Evolutionary conservation across 2,329 filamentous ascomycete species (phyloP), one percentile per base, ranked within the genome.

Genomic region (Aciculosporium take): DNA sequence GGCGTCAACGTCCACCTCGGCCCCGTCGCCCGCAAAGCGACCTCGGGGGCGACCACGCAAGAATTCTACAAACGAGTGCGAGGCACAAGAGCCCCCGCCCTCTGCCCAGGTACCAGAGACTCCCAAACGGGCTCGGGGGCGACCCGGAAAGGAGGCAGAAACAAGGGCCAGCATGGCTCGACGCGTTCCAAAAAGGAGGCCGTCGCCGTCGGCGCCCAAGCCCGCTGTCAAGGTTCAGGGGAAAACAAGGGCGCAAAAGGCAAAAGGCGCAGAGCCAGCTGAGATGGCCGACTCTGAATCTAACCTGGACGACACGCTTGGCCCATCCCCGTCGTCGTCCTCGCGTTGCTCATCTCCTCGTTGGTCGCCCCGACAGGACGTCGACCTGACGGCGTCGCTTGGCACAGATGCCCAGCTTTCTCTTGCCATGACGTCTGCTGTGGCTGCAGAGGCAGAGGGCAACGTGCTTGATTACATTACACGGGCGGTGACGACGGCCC

Each of bases 271-370:
- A 10, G 35, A 53, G 2, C 45, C 56, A 0, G 43, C 65, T n/a
- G 72, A 76, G 50, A 71, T 75, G 25, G 62, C 64, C 8, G 73
- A 74, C 50, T 69, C 71, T 0, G 71, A 69, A 20, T 61, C 61
- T 2, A 67, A 71, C 9, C 46, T 55, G 39, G 48, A 41, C 25
- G 47, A 43, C 45, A 49, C 39, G 36, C 51, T 52, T 29, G 53
- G 49, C 38, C 55, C 49, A 31, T 62, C 61, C 3, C 55, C 60
- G 0, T 62, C 59, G 4, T 60, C 61, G 2, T 62, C 59, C 4
- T 60, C 61, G 2, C 49, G 59, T 0, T 57, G 64, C 23, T 46
- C 54, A 5, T 59, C 5, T 70, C 70, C 45, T 72, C 66, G 3
- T 67, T 68, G 0, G 3, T 67, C 69, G 0, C 62, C 66, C 1